A percentile compares a stretch with the other conserved stretches of the same genome.
Conservation (phyloP, 2,329 filamentous ascomycete genomes). For the Zymoseptoria passerinii region DNA sequence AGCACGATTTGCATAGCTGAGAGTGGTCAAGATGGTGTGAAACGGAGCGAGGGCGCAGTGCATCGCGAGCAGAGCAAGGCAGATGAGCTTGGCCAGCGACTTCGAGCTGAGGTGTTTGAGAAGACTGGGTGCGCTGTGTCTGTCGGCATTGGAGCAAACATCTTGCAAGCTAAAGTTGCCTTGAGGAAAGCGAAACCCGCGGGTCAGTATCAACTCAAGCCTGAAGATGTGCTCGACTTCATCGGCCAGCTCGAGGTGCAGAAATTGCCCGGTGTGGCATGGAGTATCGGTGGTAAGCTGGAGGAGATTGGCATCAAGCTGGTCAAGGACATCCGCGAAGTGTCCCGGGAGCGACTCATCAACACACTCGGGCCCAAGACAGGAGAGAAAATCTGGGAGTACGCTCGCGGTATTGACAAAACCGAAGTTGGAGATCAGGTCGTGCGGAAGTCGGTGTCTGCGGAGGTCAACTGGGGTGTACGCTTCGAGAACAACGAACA, state of each 20-base stretch:
- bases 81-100: conserved; percentile 56
- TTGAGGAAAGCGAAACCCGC: conserved; percentile 88
- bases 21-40: conserved; percentile 57
- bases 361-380: conserved; percentile 81
- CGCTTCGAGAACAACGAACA: conserved; percentile 87
- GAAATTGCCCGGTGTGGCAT: conserved; percentile 82
- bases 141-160: conserved; percentile 84
- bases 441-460: conserved; percentile 86
- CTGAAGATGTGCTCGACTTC: conserved; percentile 67
- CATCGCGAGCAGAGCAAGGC: conserved; percentile 72
- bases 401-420: conserved; percentile 77
- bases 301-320: conserved; percentile 75
- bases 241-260: conserved; percentile 71
- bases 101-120: conserved; percentile 63
- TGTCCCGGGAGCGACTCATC: conserved; percentile 67
- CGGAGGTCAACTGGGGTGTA: conserved; percentile 97
- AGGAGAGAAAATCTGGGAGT: conserved; percentile 82
- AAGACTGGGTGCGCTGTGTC: conserved; percentile 82
- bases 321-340: conserved; percentile 72
- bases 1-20: conserved; percentile 60
- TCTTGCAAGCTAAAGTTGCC: conserved; percentile 84
- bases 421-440: conserved; percentile 79
- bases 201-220: conserved; percentile 80
- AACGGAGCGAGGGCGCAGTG: conserved; percentile 58
- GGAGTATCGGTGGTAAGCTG: conserved; percentile 78